phyloP scores from a whole-genome alignment of 768 basidiomycete genomes.

The Boletus pseudopeckii region DNA sequence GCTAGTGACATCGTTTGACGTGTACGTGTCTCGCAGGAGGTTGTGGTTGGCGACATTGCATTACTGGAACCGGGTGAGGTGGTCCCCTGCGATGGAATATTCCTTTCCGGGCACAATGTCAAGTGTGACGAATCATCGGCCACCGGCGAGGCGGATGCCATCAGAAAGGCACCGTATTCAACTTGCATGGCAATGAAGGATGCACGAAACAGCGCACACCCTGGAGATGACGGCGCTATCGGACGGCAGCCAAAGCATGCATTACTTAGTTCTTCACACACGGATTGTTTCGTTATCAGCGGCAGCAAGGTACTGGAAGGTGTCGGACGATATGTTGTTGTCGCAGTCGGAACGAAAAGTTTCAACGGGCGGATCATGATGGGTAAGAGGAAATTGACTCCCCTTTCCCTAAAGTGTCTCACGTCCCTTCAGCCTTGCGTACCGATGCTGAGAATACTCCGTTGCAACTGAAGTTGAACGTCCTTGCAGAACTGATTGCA shows the following conservation, averaged over 20 bases:
- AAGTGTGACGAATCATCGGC: slow-evolving; percentile 95
- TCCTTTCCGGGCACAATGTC: slow-evolving; percentile 88
- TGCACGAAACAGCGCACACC: slow-evolving; percentile 22
- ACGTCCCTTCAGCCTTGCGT: slow-evolving; percentile 60
- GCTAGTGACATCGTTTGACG: slow-evolving; percentile 4
- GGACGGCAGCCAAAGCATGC: slow-evolving; percentile 18
- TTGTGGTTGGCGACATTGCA: slow-evolving; percentile 92
- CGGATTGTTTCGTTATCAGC: slow-evolving; percentile 88
- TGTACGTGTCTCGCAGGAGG: slow-evolving; percentile 50
- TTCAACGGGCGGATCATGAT: slow-evolving; percentile 99
- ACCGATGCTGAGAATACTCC: slow-evolving; percentile 89
- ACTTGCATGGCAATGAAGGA: slow-evolving; percentile 59
- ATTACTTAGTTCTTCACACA: slow-evolving; percentile 43
- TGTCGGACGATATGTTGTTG: slow-evolving; percentile 87
- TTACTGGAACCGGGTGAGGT: slow-evolving; percentile 94
- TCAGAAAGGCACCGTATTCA: slow-evolving; percentile 79
- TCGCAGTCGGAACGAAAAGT: slow-evolving; percentile 87
- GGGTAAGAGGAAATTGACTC: slow-evolving; percentile 49
- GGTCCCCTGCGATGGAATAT: slow-evolving; percentile 93
- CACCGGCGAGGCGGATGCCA: slow-evolving; percentile 95
- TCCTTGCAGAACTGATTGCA: slow-evolving; percentile 92
- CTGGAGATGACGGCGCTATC: slow-evolving; percentile 22
- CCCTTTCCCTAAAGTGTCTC: neutral
- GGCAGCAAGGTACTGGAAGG: slow-evolving; percentile 95
- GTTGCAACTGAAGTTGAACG: slow-evolving; percentile 88